Percentiles rank a stretch among this genome's conserved stretches.
These are phyloP conservation scores for Cryptococcus maquisensis DNA, from an alignment of 1,284 basidiomycete genomes.

Conservation along the genomic window DNA sequence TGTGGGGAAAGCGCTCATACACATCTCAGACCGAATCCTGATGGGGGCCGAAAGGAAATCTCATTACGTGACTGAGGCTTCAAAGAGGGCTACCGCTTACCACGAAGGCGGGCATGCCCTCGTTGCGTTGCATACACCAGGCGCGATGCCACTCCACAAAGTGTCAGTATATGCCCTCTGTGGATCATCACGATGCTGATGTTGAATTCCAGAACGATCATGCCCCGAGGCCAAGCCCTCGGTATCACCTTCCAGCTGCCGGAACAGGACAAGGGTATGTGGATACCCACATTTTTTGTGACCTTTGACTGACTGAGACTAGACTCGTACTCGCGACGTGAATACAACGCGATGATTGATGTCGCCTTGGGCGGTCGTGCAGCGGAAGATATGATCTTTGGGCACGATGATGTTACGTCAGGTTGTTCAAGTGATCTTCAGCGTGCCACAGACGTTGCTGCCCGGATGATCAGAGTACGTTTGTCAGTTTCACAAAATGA, in stretches of 20 bases:
- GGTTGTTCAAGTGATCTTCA: constrained; percentile 85
- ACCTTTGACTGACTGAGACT: constrained; percentile 2
- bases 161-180: constrained; percentile 51
- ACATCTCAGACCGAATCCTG: constrained; percentile 72
- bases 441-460: constrained; percentile 71
- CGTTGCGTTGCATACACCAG: constrained; percentile 82
- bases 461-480: constrained; percentile 81
- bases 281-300: not conserved
- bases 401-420: constrained; percentile 77
- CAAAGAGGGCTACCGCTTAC: constrained; percentile 83
- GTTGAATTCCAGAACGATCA: constrained; percentile 59
- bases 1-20: not conserved
- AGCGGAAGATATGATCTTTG: constrained; percentile 88
- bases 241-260: constrained; percentile 85
- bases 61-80: constrained; percentile 76
- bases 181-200: not conserved
- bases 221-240: constrained; percentile 86
- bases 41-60: constrained; percentile 92
- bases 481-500: not conserved
- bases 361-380: constrained; percentile 89
- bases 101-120: constrained; percentile 95
- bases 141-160: constrained; percentile 91
- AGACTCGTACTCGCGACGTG: constrained; percentile 46
- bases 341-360: constrained; percentile 61
- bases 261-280: constrained; percentile 61